Evolutionary conservation across 148 eudicot species (phyloP), one percentile per base, ranked within the genome.

Genomic region (Vaccinium darrowii): DNA sequence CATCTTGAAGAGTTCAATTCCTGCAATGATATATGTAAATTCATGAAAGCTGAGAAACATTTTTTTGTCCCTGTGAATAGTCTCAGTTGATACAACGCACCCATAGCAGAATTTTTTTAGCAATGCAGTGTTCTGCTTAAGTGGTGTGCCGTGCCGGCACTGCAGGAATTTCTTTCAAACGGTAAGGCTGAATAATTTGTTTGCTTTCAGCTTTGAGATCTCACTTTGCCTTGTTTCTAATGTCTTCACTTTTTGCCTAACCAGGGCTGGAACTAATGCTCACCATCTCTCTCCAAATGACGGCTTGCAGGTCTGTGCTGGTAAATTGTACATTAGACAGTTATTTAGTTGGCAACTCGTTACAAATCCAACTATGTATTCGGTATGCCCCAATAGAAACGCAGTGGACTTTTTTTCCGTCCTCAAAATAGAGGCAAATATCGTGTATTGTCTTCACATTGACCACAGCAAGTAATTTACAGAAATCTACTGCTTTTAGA

Each of bases 1-100:
- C 27, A 30, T n/a, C 63, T 75, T 76, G 65, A 65, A 62, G 84
- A 81, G 14, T 52, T 50, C 65, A n/a, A 19, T 78, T 39, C 30
- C 60, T 62, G 43, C 77, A 82, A 25, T 50, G 30, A 60, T n/a
- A 60, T 12, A 51, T 65, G 51, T 82, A 76, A 86, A 62, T 51
- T 82, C 65, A 52, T 39, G 80, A 65, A 71, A 76, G 82, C 74
- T 39, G 77, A 60, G 49, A 81, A 49, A 25, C 79, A 36, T 3
- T 4, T 18, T 76, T 80, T 39, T 52, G n/a, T 51, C 23, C 78
- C 69, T 62, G 76, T 63, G 81, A 76, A 76, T 86, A 77, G 25
- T 82, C 27, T 51, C 77, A 62, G 79, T 13, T 58, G 80, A 63
- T 65, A 76, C 84, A 62, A 63, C 36, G 82, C 78, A 81, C 36